These are phyloP conservation scores for Hyphopichia burtonii DNA, from an alignment of 1,139 yeast species.

Conservation along the genomic window DNA sequence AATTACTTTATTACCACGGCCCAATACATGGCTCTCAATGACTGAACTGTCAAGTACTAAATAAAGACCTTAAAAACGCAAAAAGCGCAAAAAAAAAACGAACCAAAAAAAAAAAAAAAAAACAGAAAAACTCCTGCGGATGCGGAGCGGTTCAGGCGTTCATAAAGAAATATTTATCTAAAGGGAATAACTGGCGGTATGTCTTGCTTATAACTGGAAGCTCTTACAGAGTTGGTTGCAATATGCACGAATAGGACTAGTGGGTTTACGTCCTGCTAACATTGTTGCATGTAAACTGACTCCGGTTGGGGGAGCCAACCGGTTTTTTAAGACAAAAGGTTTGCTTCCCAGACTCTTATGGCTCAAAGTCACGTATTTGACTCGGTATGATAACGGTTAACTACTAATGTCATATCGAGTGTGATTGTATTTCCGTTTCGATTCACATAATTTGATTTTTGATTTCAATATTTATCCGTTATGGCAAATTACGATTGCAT, in stretches of 20 bases:
- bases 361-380: not conserved
- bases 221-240: not conserved
- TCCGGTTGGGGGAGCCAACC: not conserved
- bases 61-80: too few relatives aligned
- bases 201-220: too few relatives aligned
- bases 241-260: constrained; percentile 1
- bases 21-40: too few relatives aligned
- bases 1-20: too few relatives aligned
- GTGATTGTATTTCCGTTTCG: not conserved
- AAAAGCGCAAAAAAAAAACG: too few relatives aligned
- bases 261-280: not conserved
- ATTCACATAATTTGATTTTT: not conserved
- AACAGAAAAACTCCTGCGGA: not conserved
- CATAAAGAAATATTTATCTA: not conserved
- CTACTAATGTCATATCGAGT: too few relatives aligned
- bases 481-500: too few relatives aligned
- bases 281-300: not conserved
- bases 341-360: too few relatives aligned
- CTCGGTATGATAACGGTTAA: constrained; percentile 1
- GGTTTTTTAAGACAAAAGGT: not conserved
- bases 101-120: too few relatives aligned
- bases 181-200: not conserved
- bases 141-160: not conserved
- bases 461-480: too few relatives aligned
- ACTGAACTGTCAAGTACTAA: too few relatives aligned